Percentiles rank a stretch among this genome's conserved stretches.
phyloP scores from a whole-genome alignment of 225 moss, liverwort and hornwort genomes.

The Rhytidiadelphus loreus region DNA sequence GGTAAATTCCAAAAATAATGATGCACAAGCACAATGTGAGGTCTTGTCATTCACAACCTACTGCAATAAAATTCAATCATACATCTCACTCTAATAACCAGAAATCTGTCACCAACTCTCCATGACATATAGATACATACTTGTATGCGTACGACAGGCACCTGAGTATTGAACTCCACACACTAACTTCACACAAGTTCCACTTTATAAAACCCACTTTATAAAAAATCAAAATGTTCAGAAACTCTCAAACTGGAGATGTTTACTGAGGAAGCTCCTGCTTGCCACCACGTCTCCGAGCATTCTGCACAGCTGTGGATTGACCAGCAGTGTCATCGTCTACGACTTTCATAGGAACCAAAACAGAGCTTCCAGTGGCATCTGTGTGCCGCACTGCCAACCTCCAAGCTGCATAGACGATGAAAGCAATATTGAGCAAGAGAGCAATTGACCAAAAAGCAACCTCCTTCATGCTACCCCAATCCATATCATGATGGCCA shows the following conservation, averaged over 20 bases:
- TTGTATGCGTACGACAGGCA: background rate
- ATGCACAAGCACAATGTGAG: background rate
- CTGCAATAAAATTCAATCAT: background rate
- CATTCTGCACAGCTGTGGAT: constrained; percentile 39
- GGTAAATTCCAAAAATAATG: background rate
- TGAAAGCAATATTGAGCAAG: constrained; percentile 24
- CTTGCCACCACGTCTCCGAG: constrained; percentile 32
- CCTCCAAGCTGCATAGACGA: constrained; percentile 61
- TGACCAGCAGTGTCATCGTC: constrained; percentile 10
- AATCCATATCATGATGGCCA: constrained; percentile 14
- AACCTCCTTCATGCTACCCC: constrained; percentile 53
- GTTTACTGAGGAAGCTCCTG: constrained; percentile 28
- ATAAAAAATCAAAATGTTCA: background rate
- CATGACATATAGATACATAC: background rate
- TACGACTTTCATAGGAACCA: constrained; percentile 34
- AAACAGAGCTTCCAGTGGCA: constrained; percentile 70
- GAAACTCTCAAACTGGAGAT: background rate
- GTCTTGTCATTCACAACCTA: background rate
- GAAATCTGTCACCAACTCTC: background rate
- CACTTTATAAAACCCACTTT: background rate
- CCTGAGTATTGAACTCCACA: background rate
- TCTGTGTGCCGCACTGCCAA: constrained; percentile 76
- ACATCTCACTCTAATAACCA: background rate
- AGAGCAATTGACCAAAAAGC: constrained; percentile 50
- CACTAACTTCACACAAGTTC: background rate